Conservation (phyloP, 805 yeast genomes). For the Cyberlindnera xylosilytica region DNA sequence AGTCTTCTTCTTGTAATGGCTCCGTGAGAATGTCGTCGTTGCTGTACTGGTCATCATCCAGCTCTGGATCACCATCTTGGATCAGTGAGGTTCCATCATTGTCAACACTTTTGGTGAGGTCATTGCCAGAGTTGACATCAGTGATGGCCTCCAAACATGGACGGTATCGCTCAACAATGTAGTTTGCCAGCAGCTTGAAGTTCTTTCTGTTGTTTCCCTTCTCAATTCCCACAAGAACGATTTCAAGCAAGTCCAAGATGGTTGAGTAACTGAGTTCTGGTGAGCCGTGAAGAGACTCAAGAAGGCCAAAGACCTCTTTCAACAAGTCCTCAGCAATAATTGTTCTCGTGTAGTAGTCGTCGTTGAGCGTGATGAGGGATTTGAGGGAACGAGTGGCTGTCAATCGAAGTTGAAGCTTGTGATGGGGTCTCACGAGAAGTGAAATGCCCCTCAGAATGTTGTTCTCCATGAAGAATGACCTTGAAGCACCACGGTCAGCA, state of each 20-base stretch:
- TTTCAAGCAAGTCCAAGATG: constrained; percentile 64
- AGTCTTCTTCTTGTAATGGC: constrained; percentile 23
- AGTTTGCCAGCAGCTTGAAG: constrained; percentile 23
- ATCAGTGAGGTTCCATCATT: constrained; percentile 31
- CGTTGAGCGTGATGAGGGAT: constrained; percentile 57
- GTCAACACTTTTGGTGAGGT: constrained; percentile 20
- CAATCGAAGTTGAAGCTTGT: constrained; percentile 51
- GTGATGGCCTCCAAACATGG: constrained; percentile 27
- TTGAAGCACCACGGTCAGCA: constrained; percentile 48
- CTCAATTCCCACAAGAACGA: constrained; percentile 31
- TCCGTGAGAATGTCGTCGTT: constrained; percentile 19
- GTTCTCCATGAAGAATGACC: constrained; percentile 61
- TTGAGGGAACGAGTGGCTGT: constrained; percentile 71
- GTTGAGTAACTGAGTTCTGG: constrained; percentile 74
- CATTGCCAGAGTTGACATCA: constrained; percentile 23
- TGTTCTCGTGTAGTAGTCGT: constrained; percentile 53
- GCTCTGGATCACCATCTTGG: constrained; percentile 12
- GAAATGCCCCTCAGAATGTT: constrained; percentile 55
- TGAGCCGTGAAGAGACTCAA: constrained; percentile 43
- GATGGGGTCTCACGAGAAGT: constrained; percentile 38
- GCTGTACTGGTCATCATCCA: constrained; percentile 16
- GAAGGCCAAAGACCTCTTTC: constrained; percentile 44
- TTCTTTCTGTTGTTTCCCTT: constrained; percentile 21
- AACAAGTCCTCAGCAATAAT: constrained; percentile 55
- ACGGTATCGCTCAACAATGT: constrained; percentile 21